These are phyloP conservation scores for Nakazawaea ambrosiae DNA, from an alignment of 805 yeast species.

Conservation along the genomic window DNA sequence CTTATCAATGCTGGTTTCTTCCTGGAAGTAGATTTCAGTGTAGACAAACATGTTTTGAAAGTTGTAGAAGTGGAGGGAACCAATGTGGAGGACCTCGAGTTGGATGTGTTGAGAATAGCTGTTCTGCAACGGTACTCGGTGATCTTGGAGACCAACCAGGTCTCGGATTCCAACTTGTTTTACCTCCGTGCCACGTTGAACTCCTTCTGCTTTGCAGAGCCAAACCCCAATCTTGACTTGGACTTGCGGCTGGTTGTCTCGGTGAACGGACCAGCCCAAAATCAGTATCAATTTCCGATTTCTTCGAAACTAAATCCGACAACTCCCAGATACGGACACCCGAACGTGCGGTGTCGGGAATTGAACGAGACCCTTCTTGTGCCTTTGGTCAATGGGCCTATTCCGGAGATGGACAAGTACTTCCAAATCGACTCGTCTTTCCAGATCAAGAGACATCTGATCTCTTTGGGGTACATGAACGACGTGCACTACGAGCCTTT, in stretches of 20 bases:
- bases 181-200: conserved; percentile 16
- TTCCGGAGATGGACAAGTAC: conserved; percentile 13
- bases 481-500: conserved; percentile 13
- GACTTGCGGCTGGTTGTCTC: conserved; percentile 15
- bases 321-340: conserved; percentile 13
- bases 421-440: conserved; percentile 14
- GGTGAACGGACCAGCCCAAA: conserved; percentile 2
- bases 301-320: neutral
- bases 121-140: conserved; percentile 19
- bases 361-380: conserved; percentile 13
- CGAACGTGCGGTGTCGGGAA: conserved; percentile 15
- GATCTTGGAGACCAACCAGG: conserved; percentile 11
- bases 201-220: conserved; percentile 14
- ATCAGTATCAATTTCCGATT: neutral
- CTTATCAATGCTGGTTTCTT: conserved; percentile 52
- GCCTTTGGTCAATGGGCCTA: conserved; percentile 12
- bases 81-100: conserved; percentile 34
- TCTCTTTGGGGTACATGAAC: conserved; percentile 15
- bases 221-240: conserved; percentile 13
- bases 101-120: conserved; percentile 14
- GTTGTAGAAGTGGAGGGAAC: conserved; percentile 58
- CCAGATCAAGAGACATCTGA: conserved; percentile 10
- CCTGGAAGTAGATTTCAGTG: conserved; percentile 45
- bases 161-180: conserved; percentile 8
- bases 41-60: conserved; percentile 46